These are phyloP conservation scores for Apiotrichum sp. DNA, from an alignment of 1,284 basidiomycete species.

Conservation along the genomic window DNA sequence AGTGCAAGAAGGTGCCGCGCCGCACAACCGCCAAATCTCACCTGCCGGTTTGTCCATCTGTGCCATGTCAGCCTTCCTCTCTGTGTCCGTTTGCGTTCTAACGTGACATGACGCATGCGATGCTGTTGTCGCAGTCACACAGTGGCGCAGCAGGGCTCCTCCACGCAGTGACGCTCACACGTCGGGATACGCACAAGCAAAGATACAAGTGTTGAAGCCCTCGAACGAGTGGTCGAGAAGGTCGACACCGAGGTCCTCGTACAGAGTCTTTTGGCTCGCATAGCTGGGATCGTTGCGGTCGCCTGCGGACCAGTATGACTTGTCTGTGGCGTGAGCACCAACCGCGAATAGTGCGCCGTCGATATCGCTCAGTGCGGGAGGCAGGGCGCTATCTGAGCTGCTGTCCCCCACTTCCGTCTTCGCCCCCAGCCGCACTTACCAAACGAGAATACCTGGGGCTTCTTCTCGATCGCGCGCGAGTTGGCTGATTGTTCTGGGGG, in stretches of 20 bases:
- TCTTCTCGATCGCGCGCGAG: conserved; percentile 71
- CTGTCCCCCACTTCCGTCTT: not conserved
- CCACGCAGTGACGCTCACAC: no score
- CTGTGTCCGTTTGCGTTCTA: not conserved
- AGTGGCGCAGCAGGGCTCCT: no score
- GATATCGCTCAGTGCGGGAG: not conserved
- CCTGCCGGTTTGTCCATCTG: conserved; percentile 47
- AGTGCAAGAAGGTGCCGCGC: no score
- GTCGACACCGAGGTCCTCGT: conserved; percentile 90
- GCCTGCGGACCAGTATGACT: conserved; percentile 91
- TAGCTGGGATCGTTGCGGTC: conserved; percentile 77
- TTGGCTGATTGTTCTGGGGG: conserved; percentile 59
- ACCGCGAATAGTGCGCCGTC: not conserved
- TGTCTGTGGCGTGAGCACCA: conserved; percentile 53
- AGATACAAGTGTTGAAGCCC: conserved; percentile 96
- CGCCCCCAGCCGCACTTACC: conserved; percentile 21
- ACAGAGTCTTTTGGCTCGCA: conserved; percentile 87
- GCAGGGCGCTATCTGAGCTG: not conserved
- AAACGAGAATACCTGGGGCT: conserved; percentile 81
- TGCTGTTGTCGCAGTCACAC: no score
- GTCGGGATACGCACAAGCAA: conserved; percentile 70
- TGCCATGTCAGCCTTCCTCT: conserved; percentile 3
- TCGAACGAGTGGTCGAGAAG: conserved; percentile 89
- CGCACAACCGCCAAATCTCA: conserved; percentile 9
- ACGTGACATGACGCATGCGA: not conserved